phyloP scores from a whole-genome alignment of 2,329 filamentous ascomycete genomes.

The Cryphonectria radicalis region DNA sequence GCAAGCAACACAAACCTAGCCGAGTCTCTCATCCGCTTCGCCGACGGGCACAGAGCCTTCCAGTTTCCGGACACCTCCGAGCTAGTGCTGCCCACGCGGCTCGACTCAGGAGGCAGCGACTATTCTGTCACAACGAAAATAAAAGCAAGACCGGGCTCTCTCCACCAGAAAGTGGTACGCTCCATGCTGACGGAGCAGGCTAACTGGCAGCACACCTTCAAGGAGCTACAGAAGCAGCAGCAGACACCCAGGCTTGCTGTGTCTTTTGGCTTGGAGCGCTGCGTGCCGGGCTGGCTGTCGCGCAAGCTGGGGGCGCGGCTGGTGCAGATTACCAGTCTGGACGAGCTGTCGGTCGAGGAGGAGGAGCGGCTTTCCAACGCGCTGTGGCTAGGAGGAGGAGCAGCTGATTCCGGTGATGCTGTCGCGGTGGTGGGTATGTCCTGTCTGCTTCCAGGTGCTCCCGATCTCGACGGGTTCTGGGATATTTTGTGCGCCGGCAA shows the following conservation, averaged over 20 bases:
- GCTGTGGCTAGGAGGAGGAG: neutral
- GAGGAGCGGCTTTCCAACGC: neutral
- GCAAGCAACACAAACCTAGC: neutral
- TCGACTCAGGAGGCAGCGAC: neutral
- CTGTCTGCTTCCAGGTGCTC: constrained; percentile 41
- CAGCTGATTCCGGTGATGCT: constrained; percentile 25
- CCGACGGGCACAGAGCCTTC: neutral
- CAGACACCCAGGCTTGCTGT: neutral
- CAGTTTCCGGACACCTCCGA: neutral
- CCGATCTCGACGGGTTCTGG: constrained; percentile 30
- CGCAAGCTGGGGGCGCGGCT: neutral
- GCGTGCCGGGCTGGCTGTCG: neutral
- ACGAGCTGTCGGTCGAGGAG: neutral
- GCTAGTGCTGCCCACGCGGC: neutral
- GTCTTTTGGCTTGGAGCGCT: constrained; percentile 1
- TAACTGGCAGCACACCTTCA: neutral
- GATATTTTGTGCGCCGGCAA: constrained; percentile 25
- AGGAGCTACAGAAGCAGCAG: neutral
- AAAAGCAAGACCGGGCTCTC: neutral
- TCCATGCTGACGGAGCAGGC: constrained; percentile 10
- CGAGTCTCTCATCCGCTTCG: constrained; percentile 3
- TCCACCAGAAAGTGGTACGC: neutral
- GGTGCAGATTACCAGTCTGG: neutral
- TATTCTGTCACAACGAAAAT: neutral
- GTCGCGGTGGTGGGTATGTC: constrained; percentile 45